phyloP scores from a whole-genome alignment of 2,329 filamentous ascomycete genomes.

The Alternaria incomplexa region DNA sequence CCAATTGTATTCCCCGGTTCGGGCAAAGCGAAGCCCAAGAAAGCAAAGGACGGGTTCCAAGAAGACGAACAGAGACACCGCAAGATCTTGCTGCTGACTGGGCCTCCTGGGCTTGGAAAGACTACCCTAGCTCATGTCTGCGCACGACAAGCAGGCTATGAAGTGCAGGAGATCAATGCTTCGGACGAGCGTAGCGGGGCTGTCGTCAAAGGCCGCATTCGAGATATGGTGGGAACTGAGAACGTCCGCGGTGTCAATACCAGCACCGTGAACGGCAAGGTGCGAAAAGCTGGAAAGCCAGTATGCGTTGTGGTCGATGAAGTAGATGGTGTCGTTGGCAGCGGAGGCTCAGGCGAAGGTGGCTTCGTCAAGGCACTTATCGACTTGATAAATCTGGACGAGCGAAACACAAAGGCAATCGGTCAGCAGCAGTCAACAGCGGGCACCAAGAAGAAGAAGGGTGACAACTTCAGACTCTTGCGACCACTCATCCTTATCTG shows the following conservation, averaged over 20 bases:
- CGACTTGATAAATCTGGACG: constrained; percentile 83
- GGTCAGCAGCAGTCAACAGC: constrained; percentile 43
- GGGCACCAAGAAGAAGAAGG: constrained; percentile 68
- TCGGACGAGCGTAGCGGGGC: constrained; percentile 91
- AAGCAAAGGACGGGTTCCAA: constrained; percentile 53
- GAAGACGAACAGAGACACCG: constrained; percentile 78
- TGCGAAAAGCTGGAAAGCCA: constrained; percentile 78
- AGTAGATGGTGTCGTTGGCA: constrained; percentile 88
- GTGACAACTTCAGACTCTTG: constrained; percentile 85
- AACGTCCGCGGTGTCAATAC: constrained; percentile 78
- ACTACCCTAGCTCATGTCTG: constrained; percentile 97
- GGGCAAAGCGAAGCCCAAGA: constrained; percentile 62
- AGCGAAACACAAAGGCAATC: constrained; percentile 69
- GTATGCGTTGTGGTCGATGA: constrained; percentile 96
- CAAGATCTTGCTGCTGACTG: constrained; percentile 89
- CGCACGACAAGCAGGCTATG: constrained; percentile 92
- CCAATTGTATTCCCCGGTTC: constrained; percentile 85
- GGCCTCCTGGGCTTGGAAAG: constrained; percentile 92
- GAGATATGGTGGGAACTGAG: constrained; percentile 91
- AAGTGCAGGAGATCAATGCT: constrained; percentile 96
- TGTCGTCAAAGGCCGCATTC: constrained; percentile 89
- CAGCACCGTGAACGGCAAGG: constrained; percentile 60
- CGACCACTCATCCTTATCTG: constrained; percentile 92
- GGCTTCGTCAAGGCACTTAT: constrained; percentile 96
- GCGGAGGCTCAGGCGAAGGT: constrained; percentile 74